A percentile compares a stretch with the other conserved stretches of the same genome.
These are phyloP conservation scores for Ciborinia camelliae DNA, from an alignment of 2,329 filamentous ascomycete genomes.

Conservation along the genomic window DNA sequence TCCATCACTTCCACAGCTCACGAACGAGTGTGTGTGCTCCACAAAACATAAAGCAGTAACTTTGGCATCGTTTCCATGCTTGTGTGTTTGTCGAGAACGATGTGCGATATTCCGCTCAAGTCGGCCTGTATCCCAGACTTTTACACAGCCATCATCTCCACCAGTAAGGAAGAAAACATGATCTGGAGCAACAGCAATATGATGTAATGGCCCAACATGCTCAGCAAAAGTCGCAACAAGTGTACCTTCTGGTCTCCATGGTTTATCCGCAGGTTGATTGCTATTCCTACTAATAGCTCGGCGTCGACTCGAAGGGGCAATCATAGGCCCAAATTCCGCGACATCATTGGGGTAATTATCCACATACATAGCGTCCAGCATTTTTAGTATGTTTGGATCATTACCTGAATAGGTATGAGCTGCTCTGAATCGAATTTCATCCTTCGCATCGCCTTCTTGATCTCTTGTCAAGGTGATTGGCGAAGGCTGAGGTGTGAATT, in stretches of 20 bases:
- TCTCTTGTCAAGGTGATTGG: constrained; percentile 40
- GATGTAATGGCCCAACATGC: constrained; percentile 77
- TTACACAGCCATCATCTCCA: constrained; percentile 86
- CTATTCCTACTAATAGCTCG: constrained; percentile 44
- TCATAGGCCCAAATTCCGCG: constrained; percentile 72
- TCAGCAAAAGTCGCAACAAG: constrained; percentile 87
- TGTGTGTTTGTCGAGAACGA: constrained; percentile 81
- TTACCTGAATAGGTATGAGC: constrained; percentile 85
- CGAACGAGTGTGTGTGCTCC: constrained; percentile 89
- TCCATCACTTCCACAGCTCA: constrained; percentile 86
- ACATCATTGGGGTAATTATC: constrained; percentile 66
- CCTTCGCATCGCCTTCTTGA: constrained; percentile 37
- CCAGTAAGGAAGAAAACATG: constrained; percentile 93
- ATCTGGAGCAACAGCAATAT: constrained; percentile 79
- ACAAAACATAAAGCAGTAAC: constrained; percentile 86
- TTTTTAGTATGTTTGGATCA: constrained; percentile 63
- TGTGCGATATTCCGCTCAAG: constrained; percentile 90
- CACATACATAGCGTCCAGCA: constrained; percentile 81
- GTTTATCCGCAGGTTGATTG: constrained; percentile 44
- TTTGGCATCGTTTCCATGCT: constrained; percentile 65
- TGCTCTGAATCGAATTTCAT: constrained; percentile 50
- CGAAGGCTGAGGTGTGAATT: constrained; percentile 37
- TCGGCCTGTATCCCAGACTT: constrained; percentile 87
- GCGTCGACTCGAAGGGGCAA: constrained; percentile 62
- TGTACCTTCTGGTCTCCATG: constrained; percentile 80